Percentiles rank a stretch among this genome's conserved stretches.
Conservation (phyloP, 2,329 filamentous ascomycete genomes). For the Graphilbum sp. region DNA sequence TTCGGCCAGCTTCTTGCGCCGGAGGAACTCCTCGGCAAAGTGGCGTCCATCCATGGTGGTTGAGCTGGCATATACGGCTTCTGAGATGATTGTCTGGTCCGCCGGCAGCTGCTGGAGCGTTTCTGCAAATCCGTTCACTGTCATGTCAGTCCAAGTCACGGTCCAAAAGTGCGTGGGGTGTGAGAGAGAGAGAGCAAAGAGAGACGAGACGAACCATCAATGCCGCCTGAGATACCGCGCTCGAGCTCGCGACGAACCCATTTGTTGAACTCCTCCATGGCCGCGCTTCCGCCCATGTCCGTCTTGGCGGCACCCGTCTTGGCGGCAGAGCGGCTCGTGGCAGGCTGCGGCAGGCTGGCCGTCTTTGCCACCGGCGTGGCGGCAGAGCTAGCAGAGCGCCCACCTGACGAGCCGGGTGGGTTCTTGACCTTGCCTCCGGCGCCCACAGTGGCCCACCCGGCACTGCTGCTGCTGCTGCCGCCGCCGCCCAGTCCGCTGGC, state of each 20-base stretch:
- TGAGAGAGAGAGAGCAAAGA: background rate
- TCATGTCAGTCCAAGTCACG: no score
- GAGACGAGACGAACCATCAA: slow-evolving; percentile 29
- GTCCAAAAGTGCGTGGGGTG: no score
- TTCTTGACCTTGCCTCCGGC: slow-evolving; percentile 82
- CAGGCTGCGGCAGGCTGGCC: slow-evolving; percentile 21
- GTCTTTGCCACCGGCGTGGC: slow-evolving; percentile 23
- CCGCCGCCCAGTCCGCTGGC: no score
- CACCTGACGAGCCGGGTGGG: slow-evolving; percentile 40
- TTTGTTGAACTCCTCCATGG: slow-evolving; percentile 84
- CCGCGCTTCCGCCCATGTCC: slow-evolving; percentile 23
- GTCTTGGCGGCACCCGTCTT: slow-evolving; percentile 34
- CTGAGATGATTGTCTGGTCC: slow-evolving; percentile 69
- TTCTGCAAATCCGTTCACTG: slow-evolving; percentile 63
- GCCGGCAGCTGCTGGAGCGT: slow-evolving; percentile 60
- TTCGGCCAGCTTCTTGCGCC: slow-evolving; percentile 82
- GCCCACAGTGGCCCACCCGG: slow-evolving; percentile 86
- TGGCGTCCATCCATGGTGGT: slow-evolving; percentile 83
- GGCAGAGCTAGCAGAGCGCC: slow-evolving; percentile 27
- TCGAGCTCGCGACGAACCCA: slow-evolving; percentile 72
- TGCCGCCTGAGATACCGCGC: slow-evolving; percentile 45
- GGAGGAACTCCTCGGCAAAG: slow-evolving; percentile 87
- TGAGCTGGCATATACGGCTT: slow-evolving; percentile 74
- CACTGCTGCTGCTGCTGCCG: no score
- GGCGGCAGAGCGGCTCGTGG: slow-evolving; percentile 13